Evolutionary conservation across 2,329 filamentous ascomycete species (phyloP).

Genomic region (Verticillium tricorpus): DNA sequence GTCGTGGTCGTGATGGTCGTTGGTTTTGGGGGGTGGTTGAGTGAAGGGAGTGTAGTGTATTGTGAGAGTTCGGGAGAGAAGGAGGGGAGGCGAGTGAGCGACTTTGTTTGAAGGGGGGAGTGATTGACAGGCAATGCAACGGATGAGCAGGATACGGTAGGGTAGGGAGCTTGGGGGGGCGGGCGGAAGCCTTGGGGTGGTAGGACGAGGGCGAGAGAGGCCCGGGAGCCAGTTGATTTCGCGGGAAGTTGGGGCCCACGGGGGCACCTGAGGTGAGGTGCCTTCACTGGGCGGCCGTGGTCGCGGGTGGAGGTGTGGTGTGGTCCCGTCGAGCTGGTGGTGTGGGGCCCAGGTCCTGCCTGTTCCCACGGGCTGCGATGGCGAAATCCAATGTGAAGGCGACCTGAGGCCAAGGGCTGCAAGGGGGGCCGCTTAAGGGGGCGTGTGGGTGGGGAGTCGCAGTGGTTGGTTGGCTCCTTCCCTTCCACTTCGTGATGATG

Average conservation of each 20-base stretch:
- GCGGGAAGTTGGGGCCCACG: background rate
- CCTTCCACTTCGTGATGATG: background rate
- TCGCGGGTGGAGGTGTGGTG: background rate
- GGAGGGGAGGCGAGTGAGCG: background rate
- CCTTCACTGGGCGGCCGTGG: background rate
- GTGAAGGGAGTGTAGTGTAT: background rate
- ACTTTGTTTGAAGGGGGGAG: background rate
- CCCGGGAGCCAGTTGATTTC: background rate
- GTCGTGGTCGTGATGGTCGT: slow-evolving; percentile 1
- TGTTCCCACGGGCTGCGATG: background rate
- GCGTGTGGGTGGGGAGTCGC: background rate
- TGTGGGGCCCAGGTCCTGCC: background rate
- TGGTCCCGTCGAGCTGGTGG: background rate
- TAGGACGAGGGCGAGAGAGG: background rate
- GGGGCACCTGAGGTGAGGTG: background rate
- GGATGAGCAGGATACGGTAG: background rate
- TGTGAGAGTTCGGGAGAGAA: background rate
- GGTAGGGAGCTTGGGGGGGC: background rate
- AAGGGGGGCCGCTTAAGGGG: background rate
- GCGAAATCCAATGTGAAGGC: background rate
- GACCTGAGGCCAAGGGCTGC: background rate
- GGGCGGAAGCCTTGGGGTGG: background rate
- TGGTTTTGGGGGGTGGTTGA: background rate
- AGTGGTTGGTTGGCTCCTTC: background rate
- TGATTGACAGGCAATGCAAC: background rate